Evolutionary conservation across 2,329 filamentous ascomycete genomes (phyloP), one percentile per base, ranked within the genome.

Genomic region (Alternaria angustiovoidea): DNA sequence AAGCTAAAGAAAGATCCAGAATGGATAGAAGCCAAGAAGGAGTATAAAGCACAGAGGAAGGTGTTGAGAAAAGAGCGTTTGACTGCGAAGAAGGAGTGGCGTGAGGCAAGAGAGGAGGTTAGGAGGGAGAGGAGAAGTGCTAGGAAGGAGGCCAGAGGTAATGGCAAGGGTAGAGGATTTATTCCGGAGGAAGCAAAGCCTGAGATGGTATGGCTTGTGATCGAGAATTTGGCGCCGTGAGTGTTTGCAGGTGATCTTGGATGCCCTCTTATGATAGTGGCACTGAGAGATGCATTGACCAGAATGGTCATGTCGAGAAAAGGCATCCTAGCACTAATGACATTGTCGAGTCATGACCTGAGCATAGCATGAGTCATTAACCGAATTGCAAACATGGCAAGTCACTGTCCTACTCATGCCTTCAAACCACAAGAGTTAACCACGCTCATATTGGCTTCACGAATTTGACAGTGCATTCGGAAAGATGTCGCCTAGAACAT

Each of bases 171-270:
- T 34, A 55, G 20, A 32, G 12, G 1, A 7, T 0, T 1, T 51
- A 42, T 30, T 20, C 20, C 2, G 6, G 34, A 48, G 43, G 59
- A 42, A 20, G 49, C 30, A 36, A 62, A 66, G 14, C 32, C 32
- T 36, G 39, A 36, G n/a, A 57, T 71, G 65, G 63, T 75, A 24
- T 76, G 73, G 74, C 39, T 76, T 55, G 68, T 76, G 48, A 54
- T 76, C 53, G 71, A 74, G 63, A 74, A 76, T 65, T 44, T 73
- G 43, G 68, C 43, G 7, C 58, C 42, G 34, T 38, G 34, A 38
- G 34, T n/a, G 34, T 16, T 38, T 38, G 16, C 3, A 38, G 16
- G 16, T 0, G 16, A n/a, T 38, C 7, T n/a, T 16, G 14, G 34
- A n/a, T 14, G 5, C 12, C 32, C 4, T n/a, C 7, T 8, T n/a